phyloP scores from a whole-genome alignment of 805 yeast genomes.

The Grigorovia humatica region DNA sequence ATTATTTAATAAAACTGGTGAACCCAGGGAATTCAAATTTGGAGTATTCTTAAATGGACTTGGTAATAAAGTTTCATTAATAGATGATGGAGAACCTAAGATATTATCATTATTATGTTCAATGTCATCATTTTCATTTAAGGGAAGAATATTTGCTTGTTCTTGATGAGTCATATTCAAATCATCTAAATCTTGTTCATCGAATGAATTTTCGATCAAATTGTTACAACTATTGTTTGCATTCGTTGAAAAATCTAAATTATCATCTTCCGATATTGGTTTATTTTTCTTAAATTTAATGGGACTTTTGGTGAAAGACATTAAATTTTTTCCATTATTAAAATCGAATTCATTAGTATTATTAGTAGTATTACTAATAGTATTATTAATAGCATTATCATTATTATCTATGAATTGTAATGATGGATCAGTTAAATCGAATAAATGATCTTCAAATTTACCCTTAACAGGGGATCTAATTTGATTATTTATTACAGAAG shows the following conservation, averaged over 20 bases:
- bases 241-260: slow-evolving; percentile 21
- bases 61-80: neutral
- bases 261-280: neutral
- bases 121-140: neutral
- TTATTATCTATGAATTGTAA: neutral
- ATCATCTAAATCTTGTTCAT: slow-evolving; percentile 1
- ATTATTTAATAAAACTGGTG: slow-evolving; percentile 15
- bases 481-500: slow-evolving; percentile 26
- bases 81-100: neutral
- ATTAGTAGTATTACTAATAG: neutral
- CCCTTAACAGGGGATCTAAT: slow-evolving; percentile 25
- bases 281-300: neutral
- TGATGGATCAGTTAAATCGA: slow-evolving; percentile 2
- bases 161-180: neutral
- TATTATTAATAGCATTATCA: neutral
- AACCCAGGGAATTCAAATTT: slow-evolving; percentile 10
- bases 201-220: slow-evolving; percentile 19
- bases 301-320: neutral
- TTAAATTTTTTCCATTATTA: too few species aligned
- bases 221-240: slow-evolving; percentile 17
- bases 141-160: neutral
- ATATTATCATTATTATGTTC: neutral
- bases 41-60: slow-evolving; percentile 4
- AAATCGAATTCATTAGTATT: neutral
- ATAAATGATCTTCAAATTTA: slow-evolving; percentile 3